These are phyloP conservation scores for Yamagishiella unicocca DNA, from an alignment of 139 green algal genomes.

Conservation along the genomic window DNA sequence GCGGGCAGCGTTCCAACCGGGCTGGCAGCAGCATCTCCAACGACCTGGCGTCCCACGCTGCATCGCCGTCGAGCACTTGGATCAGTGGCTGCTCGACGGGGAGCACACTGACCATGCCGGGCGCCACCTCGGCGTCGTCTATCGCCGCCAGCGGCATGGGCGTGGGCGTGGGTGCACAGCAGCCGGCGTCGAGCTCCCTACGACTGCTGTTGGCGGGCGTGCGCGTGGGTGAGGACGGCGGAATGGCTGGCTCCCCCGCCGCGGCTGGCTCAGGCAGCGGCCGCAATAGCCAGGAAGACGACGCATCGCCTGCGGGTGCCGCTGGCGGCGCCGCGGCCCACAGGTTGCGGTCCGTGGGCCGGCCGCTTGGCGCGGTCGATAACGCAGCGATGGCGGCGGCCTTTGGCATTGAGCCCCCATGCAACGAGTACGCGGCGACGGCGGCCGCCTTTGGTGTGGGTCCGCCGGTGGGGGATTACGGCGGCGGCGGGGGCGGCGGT, in stretches of 20 bases:
- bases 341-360: too few relatives aligned
- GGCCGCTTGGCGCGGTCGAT: too few relatives aligned
- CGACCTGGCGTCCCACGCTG: neutral
- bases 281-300: neutral
- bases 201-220: neutral
- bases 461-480: neutral
- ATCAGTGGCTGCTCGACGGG: neutral
- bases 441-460: neutral
- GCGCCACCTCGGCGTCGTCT: neutral
- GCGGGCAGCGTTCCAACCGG: neutral
- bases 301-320: too few relatives aligned
- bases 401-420: neutral
- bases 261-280: neutral
- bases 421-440: neutral
- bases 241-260: too few relatives aligned
- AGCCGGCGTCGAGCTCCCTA: neutral
- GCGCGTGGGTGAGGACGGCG: too few relatives aligned
- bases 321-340: too few relatives aligned
- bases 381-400: conserved; percentile 14
- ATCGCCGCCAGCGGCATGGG: neutral
- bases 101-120: neutral
- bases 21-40: neutral
- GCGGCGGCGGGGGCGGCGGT: too few relatives aligned
- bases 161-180: neutral
- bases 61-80: neutral